Conservation (phyloP, 2,329 filamentous ascomycete species). For the Apiospora marii region DNA sequence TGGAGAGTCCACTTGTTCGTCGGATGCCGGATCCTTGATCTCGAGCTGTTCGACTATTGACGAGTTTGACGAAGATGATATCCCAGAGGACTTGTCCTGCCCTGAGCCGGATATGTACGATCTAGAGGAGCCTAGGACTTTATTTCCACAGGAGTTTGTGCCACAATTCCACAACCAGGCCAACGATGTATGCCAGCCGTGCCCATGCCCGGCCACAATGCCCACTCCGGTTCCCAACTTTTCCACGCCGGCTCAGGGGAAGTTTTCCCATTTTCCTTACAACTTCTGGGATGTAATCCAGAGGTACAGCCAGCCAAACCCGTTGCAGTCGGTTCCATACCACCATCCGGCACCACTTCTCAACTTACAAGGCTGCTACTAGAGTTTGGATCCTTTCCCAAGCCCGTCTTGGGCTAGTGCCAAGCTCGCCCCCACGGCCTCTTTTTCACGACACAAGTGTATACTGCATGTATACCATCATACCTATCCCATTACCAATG, state of each 20-base stretch:
- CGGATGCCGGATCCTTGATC: slow-evolving; percentile 63
- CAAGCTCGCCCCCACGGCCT: background rate
- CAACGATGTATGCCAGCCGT: slow-evolving; percentile 46
- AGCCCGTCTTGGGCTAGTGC: background rate
- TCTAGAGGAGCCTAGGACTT: slow-evolving; percentile 52
- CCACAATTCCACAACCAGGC: slow-evolving; percentile 53
- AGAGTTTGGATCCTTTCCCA: slow-evolving; percentile 31
- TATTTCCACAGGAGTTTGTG: slow-evolving; percentile 56
- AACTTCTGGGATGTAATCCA: slow-evolving; percentile 58
- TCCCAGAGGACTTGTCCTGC: slow-evolving; percentile 43
- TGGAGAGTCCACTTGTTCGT: slow-evolving; percentile 53
- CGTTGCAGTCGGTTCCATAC: slow-evolving; percentile 58
- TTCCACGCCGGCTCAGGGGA: slow-evolving; percentile 35
- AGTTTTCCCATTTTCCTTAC: slow-evolving; percentile 55
- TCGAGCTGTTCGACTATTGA: slow-evolving; percentile 63
- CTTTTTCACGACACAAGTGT: background rate
- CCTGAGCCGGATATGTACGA: slow-evolving; percentile 53
- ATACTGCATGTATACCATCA: slow-evolving; percentile 1
- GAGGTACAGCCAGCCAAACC: slow-evolving; percentile 57
- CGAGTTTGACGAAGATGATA: slow-evolving; percentile 58
- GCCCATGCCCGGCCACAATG: slow-evolving; percentile 43
- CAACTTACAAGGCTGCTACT: slow-evolving; percentile 61
- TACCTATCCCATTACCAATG: background rate
- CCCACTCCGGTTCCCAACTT: slow-evolving; percentile 15
- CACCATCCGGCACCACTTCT: slow-evolving; percentile 62